These are phyloP conservation scores for Torrubiellomyces zombiae DNA, from an alignment of 2,329 filamentous ascomycete genomes.

Conservation along the genomic window DNA sequence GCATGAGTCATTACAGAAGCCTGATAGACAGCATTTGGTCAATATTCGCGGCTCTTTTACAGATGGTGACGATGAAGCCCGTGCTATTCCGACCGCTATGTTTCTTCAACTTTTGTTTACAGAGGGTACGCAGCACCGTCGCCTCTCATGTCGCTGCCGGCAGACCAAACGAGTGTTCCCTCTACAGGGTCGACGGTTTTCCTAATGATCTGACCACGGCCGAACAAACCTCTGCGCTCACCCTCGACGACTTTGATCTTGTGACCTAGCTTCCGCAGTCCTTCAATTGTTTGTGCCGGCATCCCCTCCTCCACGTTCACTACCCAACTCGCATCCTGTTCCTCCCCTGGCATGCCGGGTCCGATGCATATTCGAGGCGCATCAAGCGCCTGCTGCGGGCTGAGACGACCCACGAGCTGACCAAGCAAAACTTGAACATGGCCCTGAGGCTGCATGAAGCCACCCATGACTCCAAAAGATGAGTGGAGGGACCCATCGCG, in stretches of 20 bases:
- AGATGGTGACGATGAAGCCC: too few relatives aligned
- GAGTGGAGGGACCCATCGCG: constrained; percentile 60
- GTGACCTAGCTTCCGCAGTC: constrained; percentile 56
- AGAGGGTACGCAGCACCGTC: constrained; percentile 55
- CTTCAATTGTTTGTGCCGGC: constrained; percentile 46
- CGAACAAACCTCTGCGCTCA: constrained; percentile 53
- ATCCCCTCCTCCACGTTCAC: constrained; percentile 80
- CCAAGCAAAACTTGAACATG: constrained; percentile 88
- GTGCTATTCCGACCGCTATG: too few relatives aligned
- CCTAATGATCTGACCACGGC: constrained; percentile 73
- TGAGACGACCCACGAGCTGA: constrained; percentile 65
- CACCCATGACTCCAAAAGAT: constrained; percentile 93
- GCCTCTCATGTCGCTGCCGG: constrained; percentile 72
- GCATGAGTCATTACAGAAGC: too few relatives aligned
- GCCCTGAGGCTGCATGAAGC: constrained; percentile 96
- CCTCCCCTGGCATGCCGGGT: constrained; percentile 48
- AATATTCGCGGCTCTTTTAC: too few relatives aligned
- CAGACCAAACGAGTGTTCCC: constrained; percentile 61
- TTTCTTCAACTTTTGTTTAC: constrained; percentile 6
- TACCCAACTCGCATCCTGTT: constrained; percentile 39
- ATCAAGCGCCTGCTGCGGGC: constrained; percentile 78
- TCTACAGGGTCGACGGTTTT: constrained; percentile 55
- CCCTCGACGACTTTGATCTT: constrained; percentile 52
- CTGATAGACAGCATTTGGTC: too few relatives aligned
- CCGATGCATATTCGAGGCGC: constrained; percentile 82